Conservation (phyloP, 2,329 filamentous ascomycete genomes). For the Diaporthe citri region DNA sequence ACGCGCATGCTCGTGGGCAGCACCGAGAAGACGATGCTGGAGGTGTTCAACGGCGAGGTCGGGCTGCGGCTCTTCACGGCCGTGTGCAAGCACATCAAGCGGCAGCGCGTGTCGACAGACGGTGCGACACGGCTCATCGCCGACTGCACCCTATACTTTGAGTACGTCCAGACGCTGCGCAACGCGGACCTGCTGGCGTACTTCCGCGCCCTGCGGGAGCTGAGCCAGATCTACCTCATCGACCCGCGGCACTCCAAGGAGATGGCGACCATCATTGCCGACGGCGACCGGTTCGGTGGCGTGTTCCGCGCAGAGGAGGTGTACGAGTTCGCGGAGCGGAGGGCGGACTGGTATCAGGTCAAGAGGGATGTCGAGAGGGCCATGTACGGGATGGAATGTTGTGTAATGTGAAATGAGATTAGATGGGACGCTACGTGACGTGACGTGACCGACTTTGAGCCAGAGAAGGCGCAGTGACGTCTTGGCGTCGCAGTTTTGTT, state of each 20-base stretch:
- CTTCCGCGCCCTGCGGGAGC: slow-evolving; percentile 90
- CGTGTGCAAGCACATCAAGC: slow-evolving; percentile 97
- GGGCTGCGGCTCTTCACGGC: slow-evolving; percentile 91
- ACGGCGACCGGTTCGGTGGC: slow-evolving; percentile 88
- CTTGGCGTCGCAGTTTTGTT: neutral
- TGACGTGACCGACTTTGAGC: neutral
- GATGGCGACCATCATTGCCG: slow-evolving; percentile 94
- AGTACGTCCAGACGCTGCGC: slow-evolving; percentile 83
- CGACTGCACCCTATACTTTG: slow-evolving; percentile 94
- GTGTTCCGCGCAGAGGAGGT: slow-evolving; percentile 97
- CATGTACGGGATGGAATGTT: slow-evolving; percentile 96
- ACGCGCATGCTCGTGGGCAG: slow-evolving; percentile 94
- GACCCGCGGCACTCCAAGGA: slow-evolving; percentile 90
- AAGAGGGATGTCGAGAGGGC: slow-evolving; percentile 90
- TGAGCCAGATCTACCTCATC: slow-evolving; percentile 96
- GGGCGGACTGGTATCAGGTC: slow-evolving; percentile 96
- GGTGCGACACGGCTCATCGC: slow-evolving; percentile 94
- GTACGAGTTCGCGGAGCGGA: slow-evolving; percentile 93
- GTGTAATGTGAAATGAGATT: slow-evolving; percentile 76
- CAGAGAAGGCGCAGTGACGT: neutral
- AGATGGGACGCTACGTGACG: neutral
- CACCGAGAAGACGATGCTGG: slow-evolving; percentile 97
- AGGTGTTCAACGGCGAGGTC: slow-evolving; percentile 98
- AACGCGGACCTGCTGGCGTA: slow-evolving; percentile 90
- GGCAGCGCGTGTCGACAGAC: slow-evolving; percentile 89